Conservation (phyloP, 2,329 filamentous ascomycete species). For the Corinectria fuckeliana region DNA sequence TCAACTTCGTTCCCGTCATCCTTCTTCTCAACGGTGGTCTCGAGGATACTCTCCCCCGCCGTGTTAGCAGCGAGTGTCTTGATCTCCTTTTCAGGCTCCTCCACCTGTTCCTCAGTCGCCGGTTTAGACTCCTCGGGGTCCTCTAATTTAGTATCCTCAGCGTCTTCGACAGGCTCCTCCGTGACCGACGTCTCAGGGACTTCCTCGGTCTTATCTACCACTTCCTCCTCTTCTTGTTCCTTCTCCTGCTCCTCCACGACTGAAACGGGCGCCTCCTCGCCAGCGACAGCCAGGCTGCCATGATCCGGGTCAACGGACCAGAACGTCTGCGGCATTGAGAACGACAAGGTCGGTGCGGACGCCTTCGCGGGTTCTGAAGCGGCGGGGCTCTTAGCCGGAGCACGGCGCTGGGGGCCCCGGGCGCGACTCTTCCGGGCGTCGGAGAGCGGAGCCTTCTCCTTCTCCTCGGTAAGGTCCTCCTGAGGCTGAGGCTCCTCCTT, state of each 20-base stretch:
- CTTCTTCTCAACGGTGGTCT: slow-evolving; percentile 46
- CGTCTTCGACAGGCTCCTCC: not conserved
- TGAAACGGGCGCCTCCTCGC: slow-evolving; percentile 20
- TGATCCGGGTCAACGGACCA: slow-evolving; percentile 61
- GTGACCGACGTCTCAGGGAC: not conserved
- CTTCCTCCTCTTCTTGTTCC: slow-evolving; percentile 13
- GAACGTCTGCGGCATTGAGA: slow-evolving; percentile 55
- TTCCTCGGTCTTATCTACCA: slow-evolving; percentile 5
- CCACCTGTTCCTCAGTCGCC: slow-evolving; percentile 4
- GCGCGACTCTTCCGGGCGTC: slow-evolving; percentile 93
- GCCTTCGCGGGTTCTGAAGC: slow-evolving; percentile 41
- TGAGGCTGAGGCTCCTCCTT: slow-evolving; percentile 70
- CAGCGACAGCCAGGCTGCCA: slow-evolving; percentile 46
- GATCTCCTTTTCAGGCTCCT: slow-evolving; percentile 2
- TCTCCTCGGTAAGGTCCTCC: slow-evolving; percentile 61
- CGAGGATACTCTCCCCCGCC: slow-evolving; percentile 53
- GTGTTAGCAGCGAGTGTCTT: slow-evolving; percentile 51
- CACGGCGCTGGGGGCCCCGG: slow-evolving; percentile 81
- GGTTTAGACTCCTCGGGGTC: slow-evolving; percentile 6
- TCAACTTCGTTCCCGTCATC: slow-evolving; percentile 43
- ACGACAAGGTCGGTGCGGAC: slow-evolving; percentile 49
- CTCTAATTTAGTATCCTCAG: not conserved
- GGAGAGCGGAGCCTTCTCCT: slow-evolving; percentile 78
- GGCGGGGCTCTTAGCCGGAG: slow-evolving; percentile 60
- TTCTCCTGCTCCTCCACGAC: slow-evolving; percentile 15